Evolutionary conservation across 2,329 filamentous ascomycete genomes (phyloP), one percentile per base, ranked within the genome.

Genomic region (Diaporthe eres): DNA sequence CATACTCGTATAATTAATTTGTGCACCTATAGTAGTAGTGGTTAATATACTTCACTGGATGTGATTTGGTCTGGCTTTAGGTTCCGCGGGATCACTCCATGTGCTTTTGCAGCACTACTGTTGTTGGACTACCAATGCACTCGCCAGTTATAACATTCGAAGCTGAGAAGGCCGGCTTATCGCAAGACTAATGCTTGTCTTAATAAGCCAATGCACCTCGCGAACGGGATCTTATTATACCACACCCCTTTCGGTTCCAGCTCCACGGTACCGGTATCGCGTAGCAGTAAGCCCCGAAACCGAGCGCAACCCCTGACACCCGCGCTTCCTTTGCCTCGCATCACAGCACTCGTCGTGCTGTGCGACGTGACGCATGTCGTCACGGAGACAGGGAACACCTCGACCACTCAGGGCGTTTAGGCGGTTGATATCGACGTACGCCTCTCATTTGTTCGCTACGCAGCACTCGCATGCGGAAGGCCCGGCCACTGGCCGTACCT

Each of bases 191-290:
- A 67, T 13, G 47, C 44, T 2, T 25, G 37, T 67, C 44, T 15
- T 44, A 67, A 15, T 31, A 49, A 34, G 22, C 44, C 44, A 53
- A 68, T 39, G 31, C 10, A 53, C 10, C 31, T 19, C 63, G 19
- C n/a, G 19, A 25, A 25, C 6, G 28, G 31, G 2, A n/a, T 31
- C 12, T 25, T 39, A 12, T 53, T 17, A 37, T 37, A 19, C 39
- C 17, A 31, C 22, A 3, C 10, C 22, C 6, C 31, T 15, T 49
- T 25, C 44, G 19, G 2, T 37, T 39, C 31, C 63, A 37, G 39
- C 17, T 17, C 12, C 12, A 68, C 47, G 63, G 44, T 68, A 37
- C 22, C 63, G 63, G 42, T 51, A 37, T 68, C 63, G 63, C 31
- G 25, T 17, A 53, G 25, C 10, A 53, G 22, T 12, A n/a, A 51